Conservation (phyloP, 179 eudicot species). For the Silene coronaria region DNA sequence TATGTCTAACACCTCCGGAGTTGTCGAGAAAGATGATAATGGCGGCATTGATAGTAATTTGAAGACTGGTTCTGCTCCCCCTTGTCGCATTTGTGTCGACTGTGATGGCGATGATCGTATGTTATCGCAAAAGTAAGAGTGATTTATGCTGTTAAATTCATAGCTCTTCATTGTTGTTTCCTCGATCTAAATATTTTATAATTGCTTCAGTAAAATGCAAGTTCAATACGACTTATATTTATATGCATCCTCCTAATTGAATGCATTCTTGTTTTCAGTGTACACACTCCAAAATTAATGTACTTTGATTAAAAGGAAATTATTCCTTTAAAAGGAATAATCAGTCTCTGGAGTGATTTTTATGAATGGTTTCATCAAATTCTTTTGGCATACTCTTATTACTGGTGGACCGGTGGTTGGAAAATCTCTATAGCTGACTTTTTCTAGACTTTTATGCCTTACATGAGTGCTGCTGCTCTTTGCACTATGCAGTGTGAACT, state of each 20-base stretch:
- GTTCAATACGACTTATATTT: no score
- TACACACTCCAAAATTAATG: not conserved
- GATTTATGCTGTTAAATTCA: not conserved
- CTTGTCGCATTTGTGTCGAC: conserved; percentile 86
- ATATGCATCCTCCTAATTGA: no score
- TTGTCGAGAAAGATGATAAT: conserved; percentile 31
- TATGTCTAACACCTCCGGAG: conserved; percentile 24
- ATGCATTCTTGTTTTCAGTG: no score
- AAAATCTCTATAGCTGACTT: not conserved
- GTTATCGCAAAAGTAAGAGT: not conserved
- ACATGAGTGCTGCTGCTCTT: not conserved
- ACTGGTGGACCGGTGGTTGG: not conserved
- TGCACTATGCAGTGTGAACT: not conserved
- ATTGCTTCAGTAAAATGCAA: no score
- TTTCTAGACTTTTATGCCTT: not conserved
- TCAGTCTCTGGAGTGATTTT: no score
- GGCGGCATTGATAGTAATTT: conserved; percentile 22
- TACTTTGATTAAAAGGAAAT: not conserved
- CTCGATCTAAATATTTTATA: no score
- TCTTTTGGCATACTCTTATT: not conserved
- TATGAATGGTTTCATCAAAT: not conserved
- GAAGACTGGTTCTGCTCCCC: conserved; percentile 55
- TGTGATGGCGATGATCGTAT: conserved; percentile 74
- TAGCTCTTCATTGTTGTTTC: no score
- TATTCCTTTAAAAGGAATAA: not conserved